Percentiles rank a stretch among this genome's conserved stretches.
phyloP scores from a whole-genome alignment of 116 monocot species.

The Dioscorea cayenensis region DNA sequence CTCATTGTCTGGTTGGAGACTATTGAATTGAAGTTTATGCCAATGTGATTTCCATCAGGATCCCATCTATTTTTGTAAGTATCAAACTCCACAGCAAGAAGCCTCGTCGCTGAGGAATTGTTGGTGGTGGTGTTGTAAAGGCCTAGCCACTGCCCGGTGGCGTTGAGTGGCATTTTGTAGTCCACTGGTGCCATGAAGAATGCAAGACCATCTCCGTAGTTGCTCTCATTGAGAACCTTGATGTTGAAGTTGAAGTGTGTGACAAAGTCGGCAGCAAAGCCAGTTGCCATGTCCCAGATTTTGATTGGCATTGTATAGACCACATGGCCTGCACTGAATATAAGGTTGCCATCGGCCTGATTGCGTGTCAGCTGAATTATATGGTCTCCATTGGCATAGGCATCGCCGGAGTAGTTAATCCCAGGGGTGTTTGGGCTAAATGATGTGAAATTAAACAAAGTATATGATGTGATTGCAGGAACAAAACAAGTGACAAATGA shows the following conservation, averaged over 20 bases:
- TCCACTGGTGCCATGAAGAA: slow-evolving; percentile 37
- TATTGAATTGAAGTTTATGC: slow-evolving; percentile 27
- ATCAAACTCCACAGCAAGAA: slow-evolving; percentile 63
- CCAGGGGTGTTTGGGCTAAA: slow-evolving; percentile 7
- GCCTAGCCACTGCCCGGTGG: slow-evolving; percentile 21
- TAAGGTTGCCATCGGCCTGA: background rate
- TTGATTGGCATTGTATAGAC: slow-evolving; percentile 19
- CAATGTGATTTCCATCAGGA: slow-evolving; percentile 17
- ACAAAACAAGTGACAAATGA: background rate
- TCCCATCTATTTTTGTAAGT: slow-evolving; percentile 31
- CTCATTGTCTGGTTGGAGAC: slow-evolving; percentile 1
- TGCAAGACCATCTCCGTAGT: slow-evolving; percentile 33
- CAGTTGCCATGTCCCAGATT: slow-evolving; percentile 20
- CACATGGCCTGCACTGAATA: slow-evolving; percentile 16
- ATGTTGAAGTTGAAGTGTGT: slow-evolving; percentile 31
- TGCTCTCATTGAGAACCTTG: background rate
- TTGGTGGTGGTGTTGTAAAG: slow-evolving; percentile 14
- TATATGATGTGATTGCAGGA: background rate
- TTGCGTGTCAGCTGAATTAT: slow-evolving; percentile 10
- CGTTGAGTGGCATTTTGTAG: slow-evolving; percentile 6
- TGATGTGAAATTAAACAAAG: slow-evolving; percentile 11
- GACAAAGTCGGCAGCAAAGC: slow-evolving; percentile 24
- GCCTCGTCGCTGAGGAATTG: background rate
- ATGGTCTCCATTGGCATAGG: slow-evolving; percentile 1
- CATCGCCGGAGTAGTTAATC: slow-evolving; percentile 20